These are phyloP conservation scores for Friedmanniomyces simplex DNA, from an alignment of 495 filamentous ascomycete genomes.

Conservation along the genomic window DNA sequence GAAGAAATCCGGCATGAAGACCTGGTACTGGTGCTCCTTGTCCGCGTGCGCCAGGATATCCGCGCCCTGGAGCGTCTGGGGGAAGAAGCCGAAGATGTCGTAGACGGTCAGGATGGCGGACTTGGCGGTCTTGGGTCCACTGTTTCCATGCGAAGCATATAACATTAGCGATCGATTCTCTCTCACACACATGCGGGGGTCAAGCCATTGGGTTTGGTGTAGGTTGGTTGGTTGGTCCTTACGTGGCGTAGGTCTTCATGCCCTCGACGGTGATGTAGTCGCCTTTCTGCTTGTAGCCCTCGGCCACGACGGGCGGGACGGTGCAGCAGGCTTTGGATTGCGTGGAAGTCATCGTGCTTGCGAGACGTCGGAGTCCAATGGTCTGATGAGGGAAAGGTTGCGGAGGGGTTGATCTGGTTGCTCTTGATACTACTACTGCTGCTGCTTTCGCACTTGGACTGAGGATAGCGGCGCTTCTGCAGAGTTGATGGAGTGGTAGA, in stretches of 20 bases:
- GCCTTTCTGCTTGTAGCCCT: conserved; percentile 54
- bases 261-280: conserved; percentile 46
- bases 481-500: background rate
- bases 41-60: conserved; percentile 56
- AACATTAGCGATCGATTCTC: too few relatives aligned
- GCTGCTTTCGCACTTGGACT: too few relatives aligned
- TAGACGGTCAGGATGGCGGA: conserved; percentile 53
- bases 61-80: conserved; percentile 57
- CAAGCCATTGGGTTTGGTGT: too few relatives aligned
- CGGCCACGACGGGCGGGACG: conserved; percentile 53
- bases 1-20: conserved; percentile 60
- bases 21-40: conserved; percentile 46
- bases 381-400: background rate
- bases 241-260: conserved; percentile 58
- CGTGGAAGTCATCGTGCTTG: conserved; percentile 21
- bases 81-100: conserved; percentile 65
- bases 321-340: conserved; percentile 52
- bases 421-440: background rate
- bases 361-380: background rate
- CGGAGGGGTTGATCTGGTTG: too few relatives aligned
- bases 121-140: conserved; percentile 44
- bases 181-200: too few relatives aligned
- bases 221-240: too few relatives aligned
- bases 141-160: too few relatives aligned
- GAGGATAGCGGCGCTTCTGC: background rate